phyloP scores from a whole-genome alignment of 805 yeast genomes.

The Teunomyces barrocoloradensis region DNA sequence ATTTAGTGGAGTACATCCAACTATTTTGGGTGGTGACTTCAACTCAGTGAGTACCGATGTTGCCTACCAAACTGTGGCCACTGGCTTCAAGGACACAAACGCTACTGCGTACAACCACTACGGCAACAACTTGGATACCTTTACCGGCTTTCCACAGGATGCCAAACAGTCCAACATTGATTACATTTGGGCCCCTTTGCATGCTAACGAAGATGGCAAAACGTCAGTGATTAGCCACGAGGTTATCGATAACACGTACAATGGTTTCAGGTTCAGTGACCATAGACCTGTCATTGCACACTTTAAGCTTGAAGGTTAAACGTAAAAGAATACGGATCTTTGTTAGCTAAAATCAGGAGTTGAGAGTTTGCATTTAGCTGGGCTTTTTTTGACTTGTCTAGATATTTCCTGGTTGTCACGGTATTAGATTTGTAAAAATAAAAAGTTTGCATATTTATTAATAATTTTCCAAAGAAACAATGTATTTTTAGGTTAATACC shows the following conservation, averaged over 20 bases:
- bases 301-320: conserved; percentile 10
- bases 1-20: conserved; percentile 24
- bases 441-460: not conserved
- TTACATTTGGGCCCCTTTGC: conserved; percentile 32
- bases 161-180: conserved; percentile 34
- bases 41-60: conserved; percentile 33
- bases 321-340: not conserved
- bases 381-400: not conserved
- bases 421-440: not conserved
- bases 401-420: not conserved
- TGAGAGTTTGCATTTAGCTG: not conserved
- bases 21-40: conserved; percentile 56
- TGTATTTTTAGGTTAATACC: not conserved
- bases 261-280: conserved; percentile 40
- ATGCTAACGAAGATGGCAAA: conserved; percentile 14
- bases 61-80: conserved; percentile 35
- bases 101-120: conserved; percentile 3
- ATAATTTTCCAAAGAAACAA: not conserved
- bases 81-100: conserved; percentile 30
- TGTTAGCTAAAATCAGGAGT: not conserved
- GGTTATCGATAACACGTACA: conserved; percentile 36
- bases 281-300: conserved; percentile 46
- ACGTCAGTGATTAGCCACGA: conserved; percentile 24
- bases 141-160: conserved; percentile 35
- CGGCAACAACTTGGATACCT: conserved; percentile 35